phyloP scores from a whole-genome alignment of 2,329 filamentous ascomycete species.

The Bisporella sp. region DNA sequence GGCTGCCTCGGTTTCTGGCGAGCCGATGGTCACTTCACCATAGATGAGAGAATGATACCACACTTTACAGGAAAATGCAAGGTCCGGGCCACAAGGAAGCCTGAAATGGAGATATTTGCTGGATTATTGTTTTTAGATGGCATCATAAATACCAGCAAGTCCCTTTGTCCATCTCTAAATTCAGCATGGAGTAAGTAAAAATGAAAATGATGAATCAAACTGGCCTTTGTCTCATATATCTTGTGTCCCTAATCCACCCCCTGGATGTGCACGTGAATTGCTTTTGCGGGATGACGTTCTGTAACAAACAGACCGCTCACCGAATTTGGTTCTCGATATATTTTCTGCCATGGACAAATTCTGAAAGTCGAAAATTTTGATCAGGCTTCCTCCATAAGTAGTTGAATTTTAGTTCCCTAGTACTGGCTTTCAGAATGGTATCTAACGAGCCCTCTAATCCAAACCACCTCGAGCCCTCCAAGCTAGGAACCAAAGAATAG shows the following conservation, averaged over 20 bases:
- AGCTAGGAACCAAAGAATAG: slow-evolving; percentile 87
- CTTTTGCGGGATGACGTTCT: no score
- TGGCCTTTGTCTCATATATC: no score
- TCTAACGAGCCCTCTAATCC: slow-evolving; percentile 36
- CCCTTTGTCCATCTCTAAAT: slow-evolving; percentile 4
- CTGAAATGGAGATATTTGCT: slow-evolving; percentile 17
- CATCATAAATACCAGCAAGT: slow-evolving; percentile 27
- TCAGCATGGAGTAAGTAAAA: no score
- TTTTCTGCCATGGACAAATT: no score
- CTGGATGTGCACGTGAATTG: no score
- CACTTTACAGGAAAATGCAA: slow-evolving; percentile 17
- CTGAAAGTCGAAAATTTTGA: no score
- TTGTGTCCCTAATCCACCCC: no score
- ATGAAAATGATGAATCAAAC: no score
- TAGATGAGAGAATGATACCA: slow-evolving; percentile 26
- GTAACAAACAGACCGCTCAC: no score
- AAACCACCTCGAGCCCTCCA: slow-evolving; percentile 64
- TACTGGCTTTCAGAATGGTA: slow-evolving; percentile 9
- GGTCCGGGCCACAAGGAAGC: slow-evolving; percentile 17
- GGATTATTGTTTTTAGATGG: slow-evolving; percentile 25
- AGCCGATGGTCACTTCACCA: slow-evolving; percentile 47
- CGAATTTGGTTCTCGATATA: no score
- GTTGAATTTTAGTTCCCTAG: no score
- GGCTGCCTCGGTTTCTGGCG: slow-evolving; percentile 44
- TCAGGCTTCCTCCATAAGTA: no score